These are phyloP conservation scores for Cenchrus purpureus DNA, from an alignment of 176 grass and related monocot species.

Conservation along the genomic window DNA sequence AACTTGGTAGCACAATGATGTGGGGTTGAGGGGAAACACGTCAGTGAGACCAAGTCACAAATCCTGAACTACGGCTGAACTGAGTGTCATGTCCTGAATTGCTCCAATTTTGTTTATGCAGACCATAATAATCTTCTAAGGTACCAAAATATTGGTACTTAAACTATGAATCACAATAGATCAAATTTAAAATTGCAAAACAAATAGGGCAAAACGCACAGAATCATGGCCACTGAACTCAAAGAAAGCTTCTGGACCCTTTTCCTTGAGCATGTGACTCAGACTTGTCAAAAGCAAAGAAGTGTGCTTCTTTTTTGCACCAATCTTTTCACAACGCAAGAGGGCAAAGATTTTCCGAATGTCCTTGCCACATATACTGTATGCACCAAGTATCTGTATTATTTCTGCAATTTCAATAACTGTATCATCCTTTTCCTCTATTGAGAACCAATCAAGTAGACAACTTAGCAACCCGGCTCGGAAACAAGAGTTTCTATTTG, in stretches of 20 bases:
- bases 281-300: slow-evolving; percentile 87
- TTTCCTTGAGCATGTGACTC: slow-evolving; percentile 94
- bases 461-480: slow-evolving; percentile 81
- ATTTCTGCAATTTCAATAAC: slow-evolving; percentile 74
- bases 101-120: slow-evolving; percentile 4
- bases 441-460: slow-evolving; percentile 97
- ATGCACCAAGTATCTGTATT: slow-evolving; percentile 95
- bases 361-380: slow-evolving; percentile 96
- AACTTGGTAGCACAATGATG: background rate
- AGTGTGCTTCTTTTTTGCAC: slow-evolving; percentile 65
- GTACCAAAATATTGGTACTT: slow-evolving; percentile 3
- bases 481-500: slow-evolving; percentile 91
- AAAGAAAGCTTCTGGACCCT: slow-evolving; percentile 96
- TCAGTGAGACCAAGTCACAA: background rate
- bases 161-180: slow-evolving; percentile 32
- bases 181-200: slow-evolving; percentile 25
- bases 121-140: background rate
- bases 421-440: slow-evolving; percentile 73
- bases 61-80: background rate
- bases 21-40: background rate
- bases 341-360: slow-evolving; percentile 95
- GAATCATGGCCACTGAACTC: slow-evolving; percentile 87
- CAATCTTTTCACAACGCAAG: slow-evolving; percentile 72
- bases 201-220: slow-evolving; percentile 57
- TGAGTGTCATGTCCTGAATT: background rate